Conservation (phyloP, 2,329 filamentous ascomycete genomes). For the Fusarium humuli region DNA sequence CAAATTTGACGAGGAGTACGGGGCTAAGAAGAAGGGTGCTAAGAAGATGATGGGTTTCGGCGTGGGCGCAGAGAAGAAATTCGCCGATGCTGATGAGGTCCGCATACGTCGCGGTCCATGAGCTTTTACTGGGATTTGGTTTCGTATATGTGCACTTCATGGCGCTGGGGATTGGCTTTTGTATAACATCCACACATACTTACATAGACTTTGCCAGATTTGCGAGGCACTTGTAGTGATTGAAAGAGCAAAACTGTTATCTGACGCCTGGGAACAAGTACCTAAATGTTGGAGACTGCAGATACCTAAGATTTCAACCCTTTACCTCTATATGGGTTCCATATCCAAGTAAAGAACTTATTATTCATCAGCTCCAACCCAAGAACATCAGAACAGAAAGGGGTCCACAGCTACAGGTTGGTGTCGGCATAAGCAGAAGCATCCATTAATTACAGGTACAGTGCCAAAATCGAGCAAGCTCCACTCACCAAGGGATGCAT, state of each 20-base stretch:
- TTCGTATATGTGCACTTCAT: constrained; percentile 5
- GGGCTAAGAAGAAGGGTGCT: constrained; percentile 78
- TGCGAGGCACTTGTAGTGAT: constrained; percentile 7
- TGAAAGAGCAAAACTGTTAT: constrained; percentile 3
- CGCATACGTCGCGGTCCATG: constrained; percentile 53
- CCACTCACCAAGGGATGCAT: neutral
- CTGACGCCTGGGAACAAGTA: neutral
- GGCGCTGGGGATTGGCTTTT: constrained; percentile 21
- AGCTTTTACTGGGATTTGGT: neutral
- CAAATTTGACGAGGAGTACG: constrained; percentile 96
- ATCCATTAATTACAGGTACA: neutral
- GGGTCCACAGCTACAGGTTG: neutral
- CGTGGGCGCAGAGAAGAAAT: constrained; percentile 53
- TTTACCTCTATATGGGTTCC: neutral
- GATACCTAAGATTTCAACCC: neutral
- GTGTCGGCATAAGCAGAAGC: neutral
- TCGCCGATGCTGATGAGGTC: constrained; percentile 57
- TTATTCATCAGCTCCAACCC: neutral
- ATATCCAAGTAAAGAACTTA: neutral
- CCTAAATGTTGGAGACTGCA: neutral
- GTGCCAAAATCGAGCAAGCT: neutral
- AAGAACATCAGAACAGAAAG: neutral
- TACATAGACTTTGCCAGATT: constrained; percentile 31
- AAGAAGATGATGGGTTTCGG: constrained; percentile 71
- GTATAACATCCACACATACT: constrained; percentile 24